Conservation (phyloP, 148 eudicot genomes). For the Cornus florida region DNA sequence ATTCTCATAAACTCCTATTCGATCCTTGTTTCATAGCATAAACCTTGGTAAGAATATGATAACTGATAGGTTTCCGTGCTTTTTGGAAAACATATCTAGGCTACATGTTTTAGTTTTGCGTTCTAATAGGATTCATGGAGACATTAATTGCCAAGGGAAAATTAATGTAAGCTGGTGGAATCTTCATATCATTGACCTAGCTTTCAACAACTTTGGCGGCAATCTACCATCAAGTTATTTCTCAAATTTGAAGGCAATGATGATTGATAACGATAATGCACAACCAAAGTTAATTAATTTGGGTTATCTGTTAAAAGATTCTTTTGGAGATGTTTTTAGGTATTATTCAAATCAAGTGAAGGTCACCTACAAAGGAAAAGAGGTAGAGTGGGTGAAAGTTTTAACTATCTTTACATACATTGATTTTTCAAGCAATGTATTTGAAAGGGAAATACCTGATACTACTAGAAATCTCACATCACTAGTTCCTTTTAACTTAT, state of each 20-base stretch:
- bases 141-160: background rate
- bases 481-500: constrained; percentile 20
- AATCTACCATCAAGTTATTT: background rate
- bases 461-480: constrained; percentile 14
- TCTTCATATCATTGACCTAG: constrained; percentile 32
- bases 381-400: constrained; percentile 14
- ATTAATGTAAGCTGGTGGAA: constrained; percentile 7
- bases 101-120: constrained; percentile 24
- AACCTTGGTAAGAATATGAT: constrained; percentile 21
- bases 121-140: constrained; percentile 17
- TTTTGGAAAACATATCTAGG: background rate
- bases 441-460: constrained; percentile 20
- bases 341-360: constrained; percentile 2
- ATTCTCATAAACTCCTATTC: too few relatives aligned
- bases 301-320: background rate
- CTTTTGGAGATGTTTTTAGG: too few relatives aligned
- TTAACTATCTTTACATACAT: constrained; percentile 20
- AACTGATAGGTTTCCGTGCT: constrained; percentile 24
- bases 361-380: constrained; percentile 26
- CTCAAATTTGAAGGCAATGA: background rate
- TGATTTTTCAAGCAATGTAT: constrained; percentile 23
- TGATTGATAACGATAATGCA: background rate
- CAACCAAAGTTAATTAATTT: background rate
- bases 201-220: constrained; percentile 25
- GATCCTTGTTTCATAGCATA: too few relatives aligned